Conservation (phyloP, 306 rosid genomes). For the peach (Prunus persica) region DNA sequence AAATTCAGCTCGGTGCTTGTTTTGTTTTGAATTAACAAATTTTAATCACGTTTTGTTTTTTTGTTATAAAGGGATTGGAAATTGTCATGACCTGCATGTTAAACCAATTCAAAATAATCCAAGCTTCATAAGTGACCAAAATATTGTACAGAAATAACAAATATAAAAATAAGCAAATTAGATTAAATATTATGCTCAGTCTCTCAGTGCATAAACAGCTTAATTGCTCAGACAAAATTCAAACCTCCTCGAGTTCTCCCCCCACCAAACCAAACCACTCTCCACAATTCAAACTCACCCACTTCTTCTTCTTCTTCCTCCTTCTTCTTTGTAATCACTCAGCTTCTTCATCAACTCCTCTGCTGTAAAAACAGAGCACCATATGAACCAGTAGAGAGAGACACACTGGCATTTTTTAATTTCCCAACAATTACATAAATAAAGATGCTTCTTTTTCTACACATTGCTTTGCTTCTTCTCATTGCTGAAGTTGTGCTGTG, state of each 20-base stretch:
- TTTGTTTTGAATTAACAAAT: neutral
- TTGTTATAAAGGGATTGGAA: too few species aligned
- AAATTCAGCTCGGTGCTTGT: neutral
- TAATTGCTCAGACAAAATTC: constrained; percentile 29
- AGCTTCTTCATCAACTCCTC: neutral
- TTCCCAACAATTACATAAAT: neutral
- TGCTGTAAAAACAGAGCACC: neutral
- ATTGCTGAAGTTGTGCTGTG: constrained; percentile 17
- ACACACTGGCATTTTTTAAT: neutral
- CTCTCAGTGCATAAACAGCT: neutral
- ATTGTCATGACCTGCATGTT: neutral
- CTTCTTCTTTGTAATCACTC: neutral
- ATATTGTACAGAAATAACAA: neutral
- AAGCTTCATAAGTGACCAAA: neutral
- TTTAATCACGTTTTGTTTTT: neutral
- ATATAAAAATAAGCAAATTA: neutral
- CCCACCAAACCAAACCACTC: neutral
- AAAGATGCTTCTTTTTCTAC: constrained; percentile 20
- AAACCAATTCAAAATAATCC: neutral
- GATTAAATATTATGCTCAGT: neutral
- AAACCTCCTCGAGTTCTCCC: constrained; percentile 49
- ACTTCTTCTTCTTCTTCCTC: constrained; percentile 8
- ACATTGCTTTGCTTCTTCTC: neutral
- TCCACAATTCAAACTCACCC: constrained; percentile 17
- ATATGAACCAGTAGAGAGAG: constrained; percentile 8